Evolutionary conservation across 2,329 filamentous ascomycete genomes (phyloP).

Genomic region (Zymoseptoria brevis): DNA sequence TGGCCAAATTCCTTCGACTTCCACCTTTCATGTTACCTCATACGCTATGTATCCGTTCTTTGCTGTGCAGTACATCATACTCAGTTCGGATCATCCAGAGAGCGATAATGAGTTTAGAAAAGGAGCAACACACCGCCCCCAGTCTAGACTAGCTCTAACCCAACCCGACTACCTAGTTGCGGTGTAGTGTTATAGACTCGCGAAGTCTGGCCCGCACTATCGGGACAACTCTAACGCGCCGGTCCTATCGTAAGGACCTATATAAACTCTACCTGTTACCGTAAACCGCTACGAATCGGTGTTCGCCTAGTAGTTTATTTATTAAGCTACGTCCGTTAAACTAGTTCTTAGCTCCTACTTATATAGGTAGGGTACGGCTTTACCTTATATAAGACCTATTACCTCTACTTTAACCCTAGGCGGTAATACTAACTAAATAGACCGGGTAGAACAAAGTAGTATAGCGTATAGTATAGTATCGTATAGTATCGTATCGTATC

Average conservation of each 20-base stretch:
- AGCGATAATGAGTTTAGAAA: too few species aligned
- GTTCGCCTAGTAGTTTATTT: background rate
- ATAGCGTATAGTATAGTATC: background rate
- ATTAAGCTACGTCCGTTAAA: background rate
- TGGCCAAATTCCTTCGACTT: too few species aligned
- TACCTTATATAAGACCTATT: too few species aligned
- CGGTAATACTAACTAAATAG: background rate
- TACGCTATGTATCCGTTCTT: too few species aligned
- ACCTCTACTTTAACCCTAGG: background rate
- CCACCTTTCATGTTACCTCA: too few species aligned
- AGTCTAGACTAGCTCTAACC: background rate
- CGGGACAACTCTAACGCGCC: too few species aligned
- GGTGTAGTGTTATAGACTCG: background rate
- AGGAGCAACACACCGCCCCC: background rate
- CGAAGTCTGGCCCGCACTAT: too few species aligned
- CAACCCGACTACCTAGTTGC: background rate
- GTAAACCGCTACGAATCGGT: background rate
- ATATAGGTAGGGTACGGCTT: background rate
- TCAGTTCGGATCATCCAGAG: too few species aligned
- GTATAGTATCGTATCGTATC: background rate
- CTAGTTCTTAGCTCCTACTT: background rate
- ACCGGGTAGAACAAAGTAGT: background rate
- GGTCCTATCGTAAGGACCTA: background rate
- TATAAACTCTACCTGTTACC: background rate
- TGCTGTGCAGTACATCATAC: too few species aligned